phyloP scores from a whole-genome alignment of 345 rosid species.

The Eucalyptus tenuipes region DNA sequence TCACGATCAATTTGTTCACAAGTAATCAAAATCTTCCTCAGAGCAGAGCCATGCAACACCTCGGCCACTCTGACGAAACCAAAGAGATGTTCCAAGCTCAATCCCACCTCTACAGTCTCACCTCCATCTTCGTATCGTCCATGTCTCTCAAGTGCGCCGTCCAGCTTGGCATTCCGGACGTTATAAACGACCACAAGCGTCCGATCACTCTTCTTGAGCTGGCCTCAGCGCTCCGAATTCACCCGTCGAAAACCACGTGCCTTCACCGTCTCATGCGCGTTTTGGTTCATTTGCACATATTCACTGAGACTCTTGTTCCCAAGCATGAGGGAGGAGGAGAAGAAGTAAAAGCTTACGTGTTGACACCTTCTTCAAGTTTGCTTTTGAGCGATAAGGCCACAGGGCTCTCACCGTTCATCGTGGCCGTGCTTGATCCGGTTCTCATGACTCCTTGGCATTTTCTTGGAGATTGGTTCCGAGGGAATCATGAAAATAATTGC shows the following conservation, averaged over 20 bases:
- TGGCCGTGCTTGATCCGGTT: slow-evolving; percentile 10
- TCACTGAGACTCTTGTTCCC: background rate
- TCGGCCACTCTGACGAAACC: background rate
- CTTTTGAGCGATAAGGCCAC: slow-evolving; percentile 16
- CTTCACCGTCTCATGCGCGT: slow-evolving; percentile 26
- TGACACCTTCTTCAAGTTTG: slow-evolving; percentile 18
- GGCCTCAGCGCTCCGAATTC: slow-evolving; percentile 12
- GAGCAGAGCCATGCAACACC: background rate
- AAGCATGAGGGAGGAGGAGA: background rate
- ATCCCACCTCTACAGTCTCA: slow-evolving; percentile 16
- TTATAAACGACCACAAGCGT: slow-evolving; percentile 14
- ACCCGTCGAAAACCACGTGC: slow-evolving; percentile 1
- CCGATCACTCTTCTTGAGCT: slow-evolving; percentile 28
- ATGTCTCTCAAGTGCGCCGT: slow-evolving; percentile 35
- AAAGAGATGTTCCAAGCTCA: slow-evolving; percentile 23
- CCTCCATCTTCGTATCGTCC: slow-evolving; percentile 19
- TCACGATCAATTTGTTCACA: background rate
- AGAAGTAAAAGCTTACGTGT: slow-evolving; percentile 12
- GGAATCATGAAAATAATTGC: background rate
- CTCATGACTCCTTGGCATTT: slow-evolving; percentile 11
- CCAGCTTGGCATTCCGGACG: slow-evolving; percentile 28
- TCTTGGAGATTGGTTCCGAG: slow-evolving; percentile 16
- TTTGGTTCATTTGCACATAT: slow-evolving; percentile 25
- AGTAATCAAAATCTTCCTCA: background rate
- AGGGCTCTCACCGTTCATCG: slow-evolving; percentile 17